phyloP scores from a whole-genome alignment of 163 green algal species.

The Prototheca wickerhamii region DNA sequence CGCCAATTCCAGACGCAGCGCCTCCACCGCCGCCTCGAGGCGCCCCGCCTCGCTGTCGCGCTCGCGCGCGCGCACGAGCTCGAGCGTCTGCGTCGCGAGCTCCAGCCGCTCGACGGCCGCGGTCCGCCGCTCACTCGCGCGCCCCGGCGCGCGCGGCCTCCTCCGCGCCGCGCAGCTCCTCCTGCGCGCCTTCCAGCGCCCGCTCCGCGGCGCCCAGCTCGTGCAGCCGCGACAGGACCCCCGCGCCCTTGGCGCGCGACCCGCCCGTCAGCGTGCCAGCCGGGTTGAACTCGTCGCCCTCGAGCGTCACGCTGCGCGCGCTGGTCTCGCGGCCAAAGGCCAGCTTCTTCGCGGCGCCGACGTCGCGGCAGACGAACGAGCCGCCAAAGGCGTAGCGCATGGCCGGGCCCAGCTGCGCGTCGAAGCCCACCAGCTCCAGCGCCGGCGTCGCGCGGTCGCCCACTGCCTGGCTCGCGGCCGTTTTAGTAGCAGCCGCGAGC shows the following conservation, averaged over 20 bases:
- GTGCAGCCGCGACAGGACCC: slow-evolving; percentile 63
- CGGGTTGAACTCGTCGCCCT: slow-evolving; percentile 97
- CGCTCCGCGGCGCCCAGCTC: slow-evolving; percentile 54
- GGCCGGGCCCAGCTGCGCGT: slow-evolving; percentile 56
- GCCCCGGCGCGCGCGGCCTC: not conserved
- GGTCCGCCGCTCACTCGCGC: not conserved
- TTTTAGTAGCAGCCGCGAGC: not conserved
- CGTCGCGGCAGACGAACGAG: slow-evolving; percentile 88
- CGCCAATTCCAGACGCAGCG: slow-evolving; percentile 33
- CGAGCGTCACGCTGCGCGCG: slow-evolving; percentile 84
- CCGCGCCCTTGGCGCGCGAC: slow-evolving; percentile 45
- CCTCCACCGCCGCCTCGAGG: slow-evolving; percentile 31
- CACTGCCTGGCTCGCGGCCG: slow-evolving; percentile 25
- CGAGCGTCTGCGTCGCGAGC: slow-evolving; percentile 66
- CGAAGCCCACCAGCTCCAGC: slow-evolving; percentile 80
- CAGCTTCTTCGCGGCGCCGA: slow-evolving; percentile 78
- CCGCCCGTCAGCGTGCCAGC: slow-evolving; percentile 74
- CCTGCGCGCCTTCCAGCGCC: slow-evolving; percentile 33
- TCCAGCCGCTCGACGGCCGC: slow-evolving; percentile 57
- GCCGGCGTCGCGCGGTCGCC: slow-evolving; percentile 57
- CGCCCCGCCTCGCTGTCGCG: slow-evolving; percentile 60
- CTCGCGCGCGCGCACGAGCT: slow-evolving; percentile 68
- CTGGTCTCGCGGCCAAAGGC: slow-evolving; percentile 68
- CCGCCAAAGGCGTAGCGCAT: slow-evolving; percentile 94
- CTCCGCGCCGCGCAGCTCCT: slow-evolving; percentile 17